Conservation (phyloP, 2,329 filamentous ascomycete genomes). For the Diplodia scrobiculata region DNA sequence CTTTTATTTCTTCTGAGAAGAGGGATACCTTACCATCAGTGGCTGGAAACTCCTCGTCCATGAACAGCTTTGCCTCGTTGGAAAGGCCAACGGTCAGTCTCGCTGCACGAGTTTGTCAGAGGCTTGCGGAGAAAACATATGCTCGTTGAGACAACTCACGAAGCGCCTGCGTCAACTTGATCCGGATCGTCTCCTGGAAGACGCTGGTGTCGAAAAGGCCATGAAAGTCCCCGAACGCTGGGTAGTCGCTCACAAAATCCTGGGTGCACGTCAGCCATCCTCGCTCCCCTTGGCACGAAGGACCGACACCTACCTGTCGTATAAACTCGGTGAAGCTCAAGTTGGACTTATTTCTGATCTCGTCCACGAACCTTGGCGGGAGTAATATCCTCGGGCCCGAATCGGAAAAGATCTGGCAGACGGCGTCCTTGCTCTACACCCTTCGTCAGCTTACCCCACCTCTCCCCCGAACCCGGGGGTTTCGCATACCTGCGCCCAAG, state of each 20-base stretch:
- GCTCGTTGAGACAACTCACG: background rate
- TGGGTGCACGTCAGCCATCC: background rate
- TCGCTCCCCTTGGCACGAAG: background rate
- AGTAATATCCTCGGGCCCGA: background rate
- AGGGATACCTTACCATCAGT: background rate
- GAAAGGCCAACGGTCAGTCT: background rate
- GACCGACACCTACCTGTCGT: background rate
- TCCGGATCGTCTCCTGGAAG: background rate
- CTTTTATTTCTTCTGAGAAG: background rate
- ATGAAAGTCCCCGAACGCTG: background rate
- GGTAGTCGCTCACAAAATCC: background rate
- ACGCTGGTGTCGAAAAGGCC: background rate
- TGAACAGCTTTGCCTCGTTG: background rate
- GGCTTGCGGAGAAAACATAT: too few relatives aligned
- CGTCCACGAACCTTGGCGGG: background rate
- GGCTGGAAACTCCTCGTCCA: background rate
- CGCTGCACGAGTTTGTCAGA: background rate
- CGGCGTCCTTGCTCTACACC: background rate
- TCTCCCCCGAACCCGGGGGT: background rate
- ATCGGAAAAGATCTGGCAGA: slow-evolving; percentile 9
- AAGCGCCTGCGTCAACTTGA: slow-evolving; percentile 1
- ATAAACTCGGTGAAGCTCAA: background rate
- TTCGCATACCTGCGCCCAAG: background rate
- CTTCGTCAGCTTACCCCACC: background rate
- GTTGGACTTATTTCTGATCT: background rate